Base-by-base conservation (phyloP, 352 stramenopile genomes). In the Phytophthora brassicae region DNA sequence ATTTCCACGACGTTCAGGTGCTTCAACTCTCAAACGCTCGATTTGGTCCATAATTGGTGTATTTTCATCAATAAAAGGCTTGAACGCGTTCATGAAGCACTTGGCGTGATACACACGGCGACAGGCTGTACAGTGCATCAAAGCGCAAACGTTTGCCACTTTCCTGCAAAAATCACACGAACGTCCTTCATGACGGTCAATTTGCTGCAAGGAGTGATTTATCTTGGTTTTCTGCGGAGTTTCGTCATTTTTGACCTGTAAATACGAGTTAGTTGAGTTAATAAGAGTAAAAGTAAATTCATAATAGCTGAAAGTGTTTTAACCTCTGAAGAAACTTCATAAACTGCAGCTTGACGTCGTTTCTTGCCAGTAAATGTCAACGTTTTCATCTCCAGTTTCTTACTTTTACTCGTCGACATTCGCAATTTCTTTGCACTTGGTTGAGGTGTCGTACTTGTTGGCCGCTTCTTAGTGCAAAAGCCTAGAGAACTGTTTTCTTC, bases 121-220 rank as follows among this genome's bases (percentile, higher is more conserved):
- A 29, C 77, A 86, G 1, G 49, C 41, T 2, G 49, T 58, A 65
- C 77, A 86, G 64, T 74, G 47, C 66, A 82, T 60, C 28, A 75
- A 31, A 19, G 64, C 57, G 48, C 72, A 79, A 36, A 79, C 54
- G 26, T 80, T 73, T 6, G 56, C 49, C 6, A 46, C 24, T 28
- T 70, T 70, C 14, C 55, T 70, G 57, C 77, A 86, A 33, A 82
- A 84, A 17, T 82, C 74, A n/a, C 77, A 86, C 28, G 12, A 14
- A 3, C 77, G 74, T 14, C 38, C 23, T 8, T 28, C 46, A 0
- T 54, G 56, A 8, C 11, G 23, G 0, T 42, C 35, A n/a, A 29
- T 6, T 19, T 71, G 44, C 26, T 60, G 59, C 19, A 29, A 35
- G 7, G 19, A 35, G 1, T 41, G 48, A 13, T 44, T 63, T 24